Conservation (phyloP, 352 stramenopile species). For the Pythium folliculosum region DNA sequence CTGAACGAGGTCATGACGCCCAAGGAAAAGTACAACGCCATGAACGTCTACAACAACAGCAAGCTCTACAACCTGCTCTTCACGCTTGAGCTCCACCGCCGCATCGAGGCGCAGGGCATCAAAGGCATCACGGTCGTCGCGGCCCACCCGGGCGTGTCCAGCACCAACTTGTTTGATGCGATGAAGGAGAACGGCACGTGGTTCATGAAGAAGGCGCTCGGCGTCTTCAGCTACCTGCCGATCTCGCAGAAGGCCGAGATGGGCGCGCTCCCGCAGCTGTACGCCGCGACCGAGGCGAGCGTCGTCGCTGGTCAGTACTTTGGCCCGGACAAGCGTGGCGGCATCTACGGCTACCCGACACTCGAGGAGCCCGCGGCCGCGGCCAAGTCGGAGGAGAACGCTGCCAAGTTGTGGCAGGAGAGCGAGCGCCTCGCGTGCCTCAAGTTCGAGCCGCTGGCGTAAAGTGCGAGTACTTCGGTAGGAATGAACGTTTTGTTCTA, state of each 20-base stretch:
- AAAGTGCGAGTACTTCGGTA: background rate
- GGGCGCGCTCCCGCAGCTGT: conserved; percentile 43
- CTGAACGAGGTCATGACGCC: conserved; percentile 14
- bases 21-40: conserved; percentile 21
- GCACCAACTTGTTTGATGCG: conserved; percentile 37
- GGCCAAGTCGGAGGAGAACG: conserved; percentile 34
- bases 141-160: conserved; percentile 38
- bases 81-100: conserved; percentile 43
- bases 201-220: conserved; percentile 31
- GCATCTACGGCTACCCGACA: conserved; percentile 10
- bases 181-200: conserved; percentile 29
- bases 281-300: conserved; percentile 34
- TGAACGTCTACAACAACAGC: conserved; percentile 28
- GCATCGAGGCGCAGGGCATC: conserved; percentile 29
- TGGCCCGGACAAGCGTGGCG: conserved; percentile 26
- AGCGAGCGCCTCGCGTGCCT: conserved; percentile 40
- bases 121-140: conserved; percentile 27
- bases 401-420: conserved; percentile 39
- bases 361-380: conserved; percentile 3
- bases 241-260: conserved; percentile 44
- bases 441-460: conserved; percentile 15
- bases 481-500: conserved; percentile 9
- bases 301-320: conserved; percentile 41
- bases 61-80: conserved; percentile 63
- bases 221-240: conserved; percentile 34